Conservation (phyloP, 2,329 filamentous ascomycete genomes). For the Fusarium mexicanum region DNA sequence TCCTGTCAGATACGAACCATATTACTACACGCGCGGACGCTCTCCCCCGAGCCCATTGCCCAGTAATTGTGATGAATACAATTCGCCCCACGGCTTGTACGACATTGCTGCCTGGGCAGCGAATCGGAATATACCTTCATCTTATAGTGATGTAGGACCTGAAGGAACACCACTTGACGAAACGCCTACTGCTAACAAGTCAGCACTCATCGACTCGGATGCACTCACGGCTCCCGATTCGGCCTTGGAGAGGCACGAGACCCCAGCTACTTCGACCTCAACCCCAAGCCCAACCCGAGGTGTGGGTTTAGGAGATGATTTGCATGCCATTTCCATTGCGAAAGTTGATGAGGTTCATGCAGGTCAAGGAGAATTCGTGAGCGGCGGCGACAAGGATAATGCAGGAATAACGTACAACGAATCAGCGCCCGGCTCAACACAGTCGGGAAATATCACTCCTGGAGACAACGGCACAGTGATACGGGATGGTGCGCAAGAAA, state of each 20-base stretch:
- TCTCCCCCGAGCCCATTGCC: slow-evolving; percentile 64
- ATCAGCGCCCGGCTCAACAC: background rate
- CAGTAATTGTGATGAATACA: slow-evolving; percentile 53
- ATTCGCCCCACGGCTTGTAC: slow-evolving; percentile 43
- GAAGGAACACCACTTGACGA: slow-evolving; percentile 37
- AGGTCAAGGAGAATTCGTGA: background rate
- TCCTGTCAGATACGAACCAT: slow-evolving; percentile 52
- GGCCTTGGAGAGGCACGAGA: slow-evolving; percentile 22
- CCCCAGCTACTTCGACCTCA: slow-evolving; percentile 31
- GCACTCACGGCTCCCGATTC: slow-evolving; percentile 8
- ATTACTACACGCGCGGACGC: slow-evolving; percentile 61
- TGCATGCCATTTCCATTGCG: background rate
- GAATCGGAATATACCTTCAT: slow-evolving; percentile 51
- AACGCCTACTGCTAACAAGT: slow-evolving; percentile 33
- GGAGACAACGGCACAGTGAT: slow-evolving; percentile 14
- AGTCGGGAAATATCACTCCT: slow-evolving; percentile 1
- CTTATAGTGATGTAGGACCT: slow-evolving; percentile 50
- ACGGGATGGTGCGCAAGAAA: background rate
- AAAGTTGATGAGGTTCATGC: background rate
- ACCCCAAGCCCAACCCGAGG: slow-evolving; percentile 16
- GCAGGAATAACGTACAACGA: background rate
- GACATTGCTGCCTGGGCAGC: slow-evolving; percentile 51
- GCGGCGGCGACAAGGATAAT: background rate
- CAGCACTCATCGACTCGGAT: slow-evolving; percentile 21
- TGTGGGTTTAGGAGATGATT: background rate